phyloP scores from a whole-genome alignment of 2,329 filamentous ascomycete genomes.

The Coniochaeta pulveracea region DNA sequence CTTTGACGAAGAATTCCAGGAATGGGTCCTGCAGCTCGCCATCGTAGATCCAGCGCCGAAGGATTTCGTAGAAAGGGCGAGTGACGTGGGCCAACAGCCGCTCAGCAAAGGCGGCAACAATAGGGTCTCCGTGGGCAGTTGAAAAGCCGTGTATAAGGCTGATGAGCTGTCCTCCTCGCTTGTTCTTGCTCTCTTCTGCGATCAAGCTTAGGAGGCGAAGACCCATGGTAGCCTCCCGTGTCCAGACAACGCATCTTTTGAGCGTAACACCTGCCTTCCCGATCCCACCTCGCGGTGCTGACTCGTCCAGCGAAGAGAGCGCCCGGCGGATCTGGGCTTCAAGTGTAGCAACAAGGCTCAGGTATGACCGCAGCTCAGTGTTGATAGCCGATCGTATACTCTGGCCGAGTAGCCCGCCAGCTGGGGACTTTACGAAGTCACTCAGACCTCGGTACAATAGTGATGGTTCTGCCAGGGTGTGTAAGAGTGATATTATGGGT shows the following conservation, averaged over 20 bases:
- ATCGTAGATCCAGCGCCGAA: slow-evolving; percentile 96
- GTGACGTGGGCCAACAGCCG: slow-evolving; percentile 79
- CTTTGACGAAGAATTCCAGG: slow-evolving; percentile 86
- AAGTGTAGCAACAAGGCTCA: slow-evolving; percentile 81
- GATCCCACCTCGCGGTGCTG: slow-evolving; percentile 56
- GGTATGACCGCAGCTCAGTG: slow-evolving; percentile 75
- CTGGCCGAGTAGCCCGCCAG: slow-evolving; percentile 79
- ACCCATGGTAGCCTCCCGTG: slow-evolving; percentile 91
- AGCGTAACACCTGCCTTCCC: slow-evolving; percentile 85
- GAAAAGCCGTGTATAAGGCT: slow-evolving; percentile 90
- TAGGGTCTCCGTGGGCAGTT: slow-evolving; percentile 86
- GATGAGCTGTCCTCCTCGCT: slow-evolving; percentile 82
- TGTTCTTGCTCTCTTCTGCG: slow-evolving; percentile 76
- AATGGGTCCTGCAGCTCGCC: slow-evolving; percentile 96
- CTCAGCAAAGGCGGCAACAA: slow-evolving; percentile 88
- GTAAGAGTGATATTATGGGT: slow-evolving; percentile 75
- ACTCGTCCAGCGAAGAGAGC: slow-evolving; percentile 60
- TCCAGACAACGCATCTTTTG: slow-evolving; percentile 95
- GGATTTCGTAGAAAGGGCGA: slow-evolving; percentile 89
- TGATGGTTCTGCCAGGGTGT: slow-evolving; percentile 85
- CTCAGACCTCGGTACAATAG: slow-evolving; percentile 78
- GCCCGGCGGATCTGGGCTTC: slow-evolving; percentile 86
- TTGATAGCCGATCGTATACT: slow-evolving; percentile 82
- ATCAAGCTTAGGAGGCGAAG: slow-evolving; percentile 88
- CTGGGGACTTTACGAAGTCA: slow-evolving; percentile 68